Evolutionary conservation across 116 monocot genomes (phyloP).

Genomic region (Papilionanthe hybrid): DNA sequence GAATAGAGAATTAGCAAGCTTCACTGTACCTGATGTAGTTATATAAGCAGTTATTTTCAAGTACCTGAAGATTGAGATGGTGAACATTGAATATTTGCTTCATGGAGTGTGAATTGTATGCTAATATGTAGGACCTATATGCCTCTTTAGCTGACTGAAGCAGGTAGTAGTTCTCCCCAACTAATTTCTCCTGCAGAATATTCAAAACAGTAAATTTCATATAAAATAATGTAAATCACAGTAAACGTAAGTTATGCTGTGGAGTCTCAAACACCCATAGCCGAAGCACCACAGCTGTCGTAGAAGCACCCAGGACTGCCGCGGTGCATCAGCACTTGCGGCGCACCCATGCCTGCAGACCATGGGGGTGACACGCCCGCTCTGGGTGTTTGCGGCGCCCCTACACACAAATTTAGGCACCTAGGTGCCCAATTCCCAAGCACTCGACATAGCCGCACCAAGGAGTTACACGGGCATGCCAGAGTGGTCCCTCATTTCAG

Average conservation of each 20-base stretch:
- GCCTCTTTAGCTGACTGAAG: conserved; percentile 92
- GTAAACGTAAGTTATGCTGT: neutral
- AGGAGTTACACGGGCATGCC: too few species aligned
- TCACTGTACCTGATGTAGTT: neutral
- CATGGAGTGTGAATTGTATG: conserved; percentile 87
- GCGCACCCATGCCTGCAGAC: too few species aligned
- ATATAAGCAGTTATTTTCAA: neutral
- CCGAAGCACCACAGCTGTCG: too few species aligned
- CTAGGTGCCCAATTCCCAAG: too few species aligned
- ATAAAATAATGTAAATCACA: neutral
- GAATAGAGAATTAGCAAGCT: neutral
- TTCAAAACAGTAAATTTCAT: neutral
- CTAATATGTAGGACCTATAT: conserved; percentile 77
- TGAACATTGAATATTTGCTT: conserved; percentile 85
- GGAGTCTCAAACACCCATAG: too few species aligned
- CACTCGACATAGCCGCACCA: too few species aligned
- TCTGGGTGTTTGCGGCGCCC: too few species aligned
- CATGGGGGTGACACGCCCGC: too few species aligned
- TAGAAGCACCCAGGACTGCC: too few species aligned
- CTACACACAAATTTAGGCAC: too few species aligned
- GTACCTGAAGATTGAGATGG: conserved; percentile 79
- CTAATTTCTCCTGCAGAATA: conserved; percentile 64
- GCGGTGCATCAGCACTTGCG: too few species aligned
- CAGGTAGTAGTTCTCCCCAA: conserved; percentile 74
- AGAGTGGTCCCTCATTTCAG: too few species aligned